A percentile compares a stretch with the other conserved stretches of the same genome.
phyloP scores from a whole-genome alignment of 345 rosid genomes.

The Brassica cretica region DNA sequence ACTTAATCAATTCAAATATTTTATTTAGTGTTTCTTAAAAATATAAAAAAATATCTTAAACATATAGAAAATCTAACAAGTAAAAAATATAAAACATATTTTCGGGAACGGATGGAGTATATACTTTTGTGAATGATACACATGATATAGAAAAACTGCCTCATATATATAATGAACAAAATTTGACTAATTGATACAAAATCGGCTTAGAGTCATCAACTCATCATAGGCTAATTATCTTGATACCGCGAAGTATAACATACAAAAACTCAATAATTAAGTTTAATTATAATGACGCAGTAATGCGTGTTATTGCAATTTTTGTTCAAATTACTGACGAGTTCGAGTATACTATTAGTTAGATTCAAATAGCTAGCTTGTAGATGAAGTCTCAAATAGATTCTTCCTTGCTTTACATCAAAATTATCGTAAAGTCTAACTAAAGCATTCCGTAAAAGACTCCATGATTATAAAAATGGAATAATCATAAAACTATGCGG shows the following conservation, averaged over 20 bases:
- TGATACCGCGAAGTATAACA: background rate
- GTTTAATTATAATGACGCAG: background rate
- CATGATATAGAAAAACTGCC: background rate
- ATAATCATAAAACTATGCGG: conserved; percentile 35
- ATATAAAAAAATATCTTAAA: too few species aligned
- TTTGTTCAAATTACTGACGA: background rate
- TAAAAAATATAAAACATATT: too few species aligned
- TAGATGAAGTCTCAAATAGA: conserved; percentile 37
- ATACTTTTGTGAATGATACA: background rate
- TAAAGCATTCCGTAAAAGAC: conserved; percentile 41
- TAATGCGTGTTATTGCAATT: background rate
- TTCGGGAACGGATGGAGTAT: background rate
- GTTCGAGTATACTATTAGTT: conserved; percentile 11
- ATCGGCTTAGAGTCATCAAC: background rate
- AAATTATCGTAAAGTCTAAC: conserved; percentile 41
- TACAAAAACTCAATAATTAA: background rate
- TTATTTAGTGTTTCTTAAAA: too few species aligned
- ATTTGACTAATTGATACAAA: background rate
- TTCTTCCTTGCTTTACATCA: conserved; percentile 43
- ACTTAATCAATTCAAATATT: too few species aligned
- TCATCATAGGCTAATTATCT: conserved; percentile 1
- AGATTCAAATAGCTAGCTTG: conserved; percentile 20
- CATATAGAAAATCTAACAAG: too few species aligned
- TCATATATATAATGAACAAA: background rate
- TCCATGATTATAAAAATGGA: conserved; percentile 24